Base-by-base conservation (phyloP, 768 basidiomycete genomes). In the Calocybe gangraenosa region DNA sequence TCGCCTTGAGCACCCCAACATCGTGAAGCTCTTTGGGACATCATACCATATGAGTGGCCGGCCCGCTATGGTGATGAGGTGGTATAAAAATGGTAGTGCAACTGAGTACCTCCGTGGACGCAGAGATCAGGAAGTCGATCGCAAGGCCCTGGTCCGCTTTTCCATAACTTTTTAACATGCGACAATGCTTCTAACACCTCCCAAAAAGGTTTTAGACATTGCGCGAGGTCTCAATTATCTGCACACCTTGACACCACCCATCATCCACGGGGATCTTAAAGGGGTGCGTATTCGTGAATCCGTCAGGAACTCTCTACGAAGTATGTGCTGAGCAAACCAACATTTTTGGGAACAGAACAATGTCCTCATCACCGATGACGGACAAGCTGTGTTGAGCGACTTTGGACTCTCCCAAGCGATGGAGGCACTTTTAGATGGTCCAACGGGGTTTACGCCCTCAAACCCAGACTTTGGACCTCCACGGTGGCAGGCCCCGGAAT, bases 41-140 rank as follows among this genome's bases (percentile, higher is more conserved):
- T 68, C 66, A n/a, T 68, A 66, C 45, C 66, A 68, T 50, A 65
- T 68, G 62, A 51, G 52, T 2, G 61, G 60, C 18, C 51, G 64
- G 8, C 66, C 66, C 1, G 59, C 66, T 8, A 66, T 69, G 58
- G 64, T 78, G 28, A 60, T 75, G 48, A 67, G 69, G 44, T 78
- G 75, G 75, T 75, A 71, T 51, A 53, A 63, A 31, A 74, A 76
- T 34, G 73, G 75, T 5, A 75, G 67, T 46, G 68, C 75, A 28
- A 61, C 61, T 14, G 65, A 70, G 15, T 77, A 76, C 46, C 59
- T 53, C 6, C 44, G 45, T 74, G 39, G 59, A 59, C 45, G 59
- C 56, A 9, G 2, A 6, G 41, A 45, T 31, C 15, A 10, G 9
- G 23, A 7, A 1, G 44, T 41, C 1, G 41, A 50, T 31, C 33